A percentile compares a stretch with the other conserved stretches of the same genome.
Conservation (phyloP, 176 grass and related monocot species). For the Typha latifolia region DNA sequence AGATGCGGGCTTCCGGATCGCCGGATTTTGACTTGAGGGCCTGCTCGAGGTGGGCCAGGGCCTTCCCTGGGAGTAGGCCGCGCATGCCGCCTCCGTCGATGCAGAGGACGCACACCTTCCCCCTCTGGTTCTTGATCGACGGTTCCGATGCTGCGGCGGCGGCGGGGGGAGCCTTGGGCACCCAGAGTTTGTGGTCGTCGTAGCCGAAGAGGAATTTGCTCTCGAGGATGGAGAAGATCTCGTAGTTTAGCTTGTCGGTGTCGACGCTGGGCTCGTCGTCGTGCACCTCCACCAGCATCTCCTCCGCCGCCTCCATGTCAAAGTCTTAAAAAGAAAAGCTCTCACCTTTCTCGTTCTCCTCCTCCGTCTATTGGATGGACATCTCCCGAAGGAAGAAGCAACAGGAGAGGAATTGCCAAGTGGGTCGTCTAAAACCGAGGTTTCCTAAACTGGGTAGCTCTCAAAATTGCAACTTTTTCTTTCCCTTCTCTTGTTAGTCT, state of each 20-base stretch:
- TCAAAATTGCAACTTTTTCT: background rate
- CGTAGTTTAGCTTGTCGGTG: conserved; percentile 92
- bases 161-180: conserved; percentile 19
- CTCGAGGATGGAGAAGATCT: conserved; percentile 98
- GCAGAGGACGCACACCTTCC: conserved; percentile 82
- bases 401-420: conserved; percentile 27
- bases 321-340: too few species aligned
- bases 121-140: conserved; percentile 47
- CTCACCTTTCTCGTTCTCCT: background rate
- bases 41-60: conserved; percentile 75
- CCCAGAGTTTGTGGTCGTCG: conserved; percentile 41
- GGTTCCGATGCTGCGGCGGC: background rate
- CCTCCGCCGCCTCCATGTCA: conserved; percentile 58
- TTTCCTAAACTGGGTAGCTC: background rate
- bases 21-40: conserved; percentile 62
- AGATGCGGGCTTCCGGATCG: conserved; percentile 51
- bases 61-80: conserved; percentile 56
- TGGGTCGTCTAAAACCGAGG: conserved; percentile 8
- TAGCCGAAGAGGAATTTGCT: conserved; percentile 99
- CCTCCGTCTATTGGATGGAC: too few species aligned
- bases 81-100: conserved; percentile 73
- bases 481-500: background rate
- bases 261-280: conserved; percentile 39
- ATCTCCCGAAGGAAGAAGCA: conserved; percentile 1
- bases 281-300: conserved; percentile 71